phyloP scores from a whole-genome alignment of 83 land plant species.

The Larix sibirica region DNA sequence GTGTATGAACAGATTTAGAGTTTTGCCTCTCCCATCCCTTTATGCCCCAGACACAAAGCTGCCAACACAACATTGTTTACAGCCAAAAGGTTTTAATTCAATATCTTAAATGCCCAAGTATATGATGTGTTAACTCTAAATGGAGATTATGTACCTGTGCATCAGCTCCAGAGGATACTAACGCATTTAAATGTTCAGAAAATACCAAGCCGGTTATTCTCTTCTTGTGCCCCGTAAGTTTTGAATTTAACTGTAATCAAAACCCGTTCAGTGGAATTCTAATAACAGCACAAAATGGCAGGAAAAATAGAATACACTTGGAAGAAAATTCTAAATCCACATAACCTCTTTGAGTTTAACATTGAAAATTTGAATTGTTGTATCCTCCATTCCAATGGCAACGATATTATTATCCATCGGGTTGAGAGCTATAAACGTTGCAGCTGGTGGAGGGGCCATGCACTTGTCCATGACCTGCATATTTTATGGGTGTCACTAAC shows the following conservation, averaged over 20 bases:
- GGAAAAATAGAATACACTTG: neutral
- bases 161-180: constrained; percentile 91
- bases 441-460: constrained; percentile 86
- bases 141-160: constrained; percentile 56
- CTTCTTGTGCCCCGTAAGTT: constrained; percentile 75
- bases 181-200: constrained; percentile 67
- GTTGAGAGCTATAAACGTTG: constrained; percentile 82
- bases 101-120: neutral
- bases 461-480: constrained; percentile 66
- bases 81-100: neutral
- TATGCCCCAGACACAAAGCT: constrained; percentile 82
- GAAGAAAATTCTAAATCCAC: neutral
- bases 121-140: neutral
- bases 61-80: constrained; percentile 6
- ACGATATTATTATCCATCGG: constrained; percentile 83
- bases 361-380: constrained; percentile 73
- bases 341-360: constrained; percentile 70
- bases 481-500: neutral
- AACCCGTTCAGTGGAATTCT: neutral
- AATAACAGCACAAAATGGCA: neutral
- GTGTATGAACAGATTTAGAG: constrained; percentile 51
- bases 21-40: constrained; percentile 72
- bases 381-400: constrained; percentile 90
- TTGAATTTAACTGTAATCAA: constrained; percentile 57
- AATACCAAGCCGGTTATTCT: constrained; percentile 84